Evolutionary conservation across 2,329 filamentous ascomycete species (phyloP), one percentile per base, ranked within the genome.

Genomic region (Aspergillus uvarum): DNA sequence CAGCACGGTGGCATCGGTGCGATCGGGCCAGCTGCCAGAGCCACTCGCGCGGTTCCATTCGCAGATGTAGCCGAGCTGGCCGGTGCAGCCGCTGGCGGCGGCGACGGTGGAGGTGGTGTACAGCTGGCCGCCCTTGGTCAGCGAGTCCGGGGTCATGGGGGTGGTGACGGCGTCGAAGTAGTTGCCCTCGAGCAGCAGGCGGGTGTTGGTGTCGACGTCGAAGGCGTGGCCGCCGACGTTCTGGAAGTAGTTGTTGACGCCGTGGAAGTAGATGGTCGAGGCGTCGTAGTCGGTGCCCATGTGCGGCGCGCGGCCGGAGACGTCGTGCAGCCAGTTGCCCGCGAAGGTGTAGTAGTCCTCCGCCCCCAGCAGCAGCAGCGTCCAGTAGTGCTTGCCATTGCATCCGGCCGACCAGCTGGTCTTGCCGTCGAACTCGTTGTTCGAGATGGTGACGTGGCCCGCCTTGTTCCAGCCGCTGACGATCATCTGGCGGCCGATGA

Each of bases 371-470:
- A 56, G 59, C 57, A 62, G 71, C 66, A 86, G 69, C 42, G 75
- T 80, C 83, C 84, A 87, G 79, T 87, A 86, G 74, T 86, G 84
- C 69, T 83, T 78, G 26, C 76, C 78, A 67, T 86, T 78, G 73
- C 85, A 87, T 24, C 79, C 81, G 8, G 85, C 79, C 10, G 83
- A 85, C 78, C 79, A 86, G 44, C 72, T 72, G 22, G 80, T 80
- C 47, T 70, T 70, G 47, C 85, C 85, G 64, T 87, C 83, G 63
- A 87, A 82, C 66, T 86, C 81, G 70, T 69, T 78, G 79, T 87
- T 86, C 66, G 83, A 83, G 70, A 87, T 58, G 26, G 58, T 63
- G n/a, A 59, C 61, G 31, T 47, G 49, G 38, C 38, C 38, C 3
- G 38, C 38, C 38, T 16, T 19, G 16, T 19, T 19, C 38, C 38